Conservation (phyloP, 257 asterid genomes). For the Ajuga chamaepitys region DNA sequence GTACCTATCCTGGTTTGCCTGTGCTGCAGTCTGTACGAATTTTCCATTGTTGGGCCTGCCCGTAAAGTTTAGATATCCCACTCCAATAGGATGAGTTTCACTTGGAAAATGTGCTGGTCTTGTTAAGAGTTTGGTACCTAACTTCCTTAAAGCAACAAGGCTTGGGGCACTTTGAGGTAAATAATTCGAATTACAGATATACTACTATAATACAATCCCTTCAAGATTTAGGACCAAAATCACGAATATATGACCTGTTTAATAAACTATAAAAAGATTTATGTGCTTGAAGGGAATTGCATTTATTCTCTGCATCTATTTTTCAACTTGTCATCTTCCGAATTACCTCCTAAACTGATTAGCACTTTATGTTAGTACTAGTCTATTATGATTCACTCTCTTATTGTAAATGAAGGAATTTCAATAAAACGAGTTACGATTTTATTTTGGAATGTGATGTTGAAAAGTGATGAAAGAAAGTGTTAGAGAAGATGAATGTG, state of each 20-base stretch:
- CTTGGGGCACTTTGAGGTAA: not conserved
- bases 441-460: not conserved
- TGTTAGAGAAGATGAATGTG: not conserved
- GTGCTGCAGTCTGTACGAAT: not conserved
- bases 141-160: not conserved
- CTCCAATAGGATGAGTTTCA: not conserved
- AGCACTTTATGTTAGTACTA: not conserved
- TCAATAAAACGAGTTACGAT: not conserved
- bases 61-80: not conserved
- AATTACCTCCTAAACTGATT: not conserved
- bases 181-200: not conserved
- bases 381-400: not conserved
- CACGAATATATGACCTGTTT: not conserved
- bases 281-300: not conserved
- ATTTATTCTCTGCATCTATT: not conserved
- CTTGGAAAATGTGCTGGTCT: not conserved
- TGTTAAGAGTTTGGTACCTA: not conserved
- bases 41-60: not conserved
- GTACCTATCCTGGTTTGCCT: not conserved
- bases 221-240: not conserved
- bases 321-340: not conserved
- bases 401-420: not conserved
- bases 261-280: not conserved
- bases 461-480: not conserved
- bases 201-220: not conserved